phyloP scores from a whole-genome alignment of 176 grass and related monocot species.

The Oryza nivara region DNA sequence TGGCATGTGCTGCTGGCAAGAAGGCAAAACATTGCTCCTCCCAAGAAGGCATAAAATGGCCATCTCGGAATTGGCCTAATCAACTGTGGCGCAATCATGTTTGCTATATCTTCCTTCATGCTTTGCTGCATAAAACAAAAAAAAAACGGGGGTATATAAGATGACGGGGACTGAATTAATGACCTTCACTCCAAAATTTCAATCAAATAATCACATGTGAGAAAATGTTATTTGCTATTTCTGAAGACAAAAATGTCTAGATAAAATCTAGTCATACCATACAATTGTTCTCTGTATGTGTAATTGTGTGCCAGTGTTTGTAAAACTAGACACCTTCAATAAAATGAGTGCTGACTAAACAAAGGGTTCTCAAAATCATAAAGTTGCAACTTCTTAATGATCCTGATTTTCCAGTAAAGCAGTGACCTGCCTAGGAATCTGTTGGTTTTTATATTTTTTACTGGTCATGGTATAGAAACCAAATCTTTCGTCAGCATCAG shows the following conservation, averaged over 20 bases:
- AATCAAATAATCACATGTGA: background rate
- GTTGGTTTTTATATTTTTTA: slow-evolving; percentile 8
- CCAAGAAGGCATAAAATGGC: slow-evolving; percentile 83
- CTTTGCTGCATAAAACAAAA: slow-evolving; percentile 55
- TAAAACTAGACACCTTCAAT: background rate
- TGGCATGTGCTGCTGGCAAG: slow-evolving; percentile 90
- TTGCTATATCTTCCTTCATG: slow-evolving; percentile 75
- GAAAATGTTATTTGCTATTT: background rate
- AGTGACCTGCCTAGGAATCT: background rate
- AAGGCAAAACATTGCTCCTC: slow-evolving; percentile 91
- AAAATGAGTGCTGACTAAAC: background rate
- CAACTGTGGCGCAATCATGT: slow-evolving; percentile 63
- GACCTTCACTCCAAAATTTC: background rate
- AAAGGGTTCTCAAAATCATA: background rate
- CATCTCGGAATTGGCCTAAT: slow-evolving; percentile 70
- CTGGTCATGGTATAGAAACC: background rate
- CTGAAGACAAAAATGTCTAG: background rate
- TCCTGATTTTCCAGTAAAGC: slow-evolving; percentile 4
- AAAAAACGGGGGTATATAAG: background rate
- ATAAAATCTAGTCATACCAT: background rate
- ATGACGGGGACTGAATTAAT: background rate
- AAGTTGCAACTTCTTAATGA: background rate
- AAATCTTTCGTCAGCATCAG: slow-evolving; percentile 17
- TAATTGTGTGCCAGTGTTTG: background rate
- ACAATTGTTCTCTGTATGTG: background rate